These are phyloP conservation scores for Boechera retrofracta DNA, from an alignment of 345 rosid species.

Conservation along the genomic window DNA sequence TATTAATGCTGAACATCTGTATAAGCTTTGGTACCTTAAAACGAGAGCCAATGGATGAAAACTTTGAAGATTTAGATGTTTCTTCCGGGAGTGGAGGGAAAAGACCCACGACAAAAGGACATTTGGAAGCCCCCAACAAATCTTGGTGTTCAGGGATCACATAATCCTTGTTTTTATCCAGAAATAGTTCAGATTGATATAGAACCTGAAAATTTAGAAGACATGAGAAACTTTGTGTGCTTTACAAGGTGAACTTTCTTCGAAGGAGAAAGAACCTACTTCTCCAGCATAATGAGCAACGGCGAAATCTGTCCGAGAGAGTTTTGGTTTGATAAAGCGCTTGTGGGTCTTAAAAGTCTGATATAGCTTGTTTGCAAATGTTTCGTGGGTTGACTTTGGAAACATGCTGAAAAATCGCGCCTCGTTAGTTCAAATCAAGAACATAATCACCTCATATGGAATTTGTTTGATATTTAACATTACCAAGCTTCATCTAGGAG, in stretches of 20 bases:
- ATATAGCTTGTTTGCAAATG: conserved; percentile 90
- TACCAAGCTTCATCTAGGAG: conserved; percentile 95
- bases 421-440: conserved; percentile 28
- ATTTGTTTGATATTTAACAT: conserved; percentile 4
- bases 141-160: conserved; percentile 97
- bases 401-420: conserved; percentile 78
- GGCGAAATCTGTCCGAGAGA: conserved; percentile 94
- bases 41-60: conserved; percentile 93
- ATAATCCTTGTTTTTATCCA: conserved; percentile 98
- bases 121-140: conserved; percentile 72
- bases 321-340: conserved; percentile 93
- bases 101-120: conserved; percentile 89
- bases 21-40: conserved; percentile 65
- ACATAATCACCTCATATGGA: conserved; percentile 13
- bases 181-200: conserved; percentile 91
- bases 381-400: conserved; percentile 98
- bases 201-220: conserved; percentile 61
- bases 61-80: conserved; percentile 87
- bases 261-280: conserved; percentile 47
- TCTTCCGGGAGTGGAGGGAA: conserved; percentile 93
- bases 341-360: conserved; percentile 89
- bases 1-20: background rate
- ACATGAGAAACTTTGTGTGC: background rate
- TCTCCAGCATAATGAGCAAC: conserved; percentile 97
- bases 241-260: background rate